Base-by-base conservation (phyloP, 306 rosid genomes). In the Hippophae gyantsensis region DNA sequence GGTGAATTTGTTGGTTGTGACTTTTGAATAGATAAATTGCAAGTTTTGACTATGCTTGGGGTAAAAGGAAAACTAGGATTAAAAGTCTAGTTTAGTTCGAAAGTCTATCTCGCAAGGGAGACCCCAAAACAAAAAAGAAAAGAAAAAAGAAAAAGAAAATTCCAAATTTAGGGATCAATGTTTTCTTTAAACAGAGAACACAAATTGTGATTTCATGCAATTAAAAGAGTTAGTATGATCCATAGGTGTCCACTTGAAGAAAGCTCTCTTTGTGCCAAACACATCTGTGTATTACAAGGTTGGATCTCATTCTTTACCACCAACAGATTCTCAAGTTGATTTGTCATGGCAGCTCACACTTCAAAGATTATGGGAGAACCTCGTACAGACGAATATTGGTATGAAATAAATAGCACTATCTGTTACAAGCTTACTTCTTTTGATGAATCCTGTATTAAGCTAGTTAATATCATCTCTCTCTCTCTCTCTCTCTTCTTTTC, bases 211-310 rank as follows among this genome's bases (percentile, higher is more conserved):
- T 59, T 54, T 54, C 1, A 18, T 64, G 71, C 26, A 58, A 52
- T 60, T 52, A 43, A 10, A 43, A 69, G 32, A 14, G 51, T 61
- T 52, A 62, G 27, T 56, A 57, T 74, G 69, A 64, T 61, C 54
- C 69, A 59, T 66, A 92, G 98, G 93, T 71, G 81, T 92, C 48
- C 74, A 72, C 82, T 92, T 92, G 83, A 81, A 78, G 83, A 87
- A 81, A 78, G 98, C 96, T 1, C 78, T 92, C 46, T 88, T 92
- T 75, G 90, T 83, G 63, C 96, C 98, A 67, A 87, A 85, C 72
- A 73, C 68, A 66, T 92, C 98, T 43, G 60, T 83, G 66, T 83
- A 81, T 68, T 38, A 78, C 78, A 92, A 85, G 83, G 93, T 87
- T 55, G 96, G 96, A 50, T 76, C 88, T 14, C 89, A 81, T 76